These are phyloP conservation scores for Dispira parvispora DNA, from an alignment of 192 early-diverging fungal species.

Conservation along the genomic window DNA sequence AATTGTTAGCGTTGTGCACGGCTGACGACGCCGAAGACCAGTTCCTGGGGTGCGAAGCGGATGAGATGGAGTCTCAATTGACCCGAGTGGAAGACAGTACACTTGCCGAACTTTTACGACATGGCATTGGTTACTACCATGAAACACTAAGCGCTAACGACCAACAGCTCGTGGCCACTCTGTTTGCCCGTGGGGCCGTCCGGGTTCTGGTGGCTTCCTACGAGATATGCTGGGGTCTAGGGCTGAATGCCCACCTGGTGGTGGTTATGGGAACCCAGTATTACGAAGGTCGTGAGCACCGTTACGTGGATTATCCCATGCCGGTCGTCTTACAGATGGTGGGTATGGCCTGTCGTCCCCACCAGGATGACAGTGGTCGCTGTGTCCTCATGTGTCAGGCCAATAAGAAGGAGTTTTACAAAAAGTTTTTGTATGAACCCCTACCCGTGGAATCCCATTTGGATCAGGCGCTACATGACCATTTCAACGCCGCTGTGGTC, in stretches of 20 bases:
- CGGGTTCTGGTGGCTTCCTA: slow-evolving; percentile 81
- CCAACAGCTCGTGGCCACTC: slow-evolving; percentile 44
- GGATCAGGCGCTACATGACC: slow-evolving; percentile 87
- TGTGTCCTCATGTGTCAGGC: slow-evolving; percentile 90
- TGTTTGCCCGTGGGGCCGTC: slow-evolving; percentile 63
- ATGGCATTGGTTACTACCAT: slow-evolving; percentile 84
- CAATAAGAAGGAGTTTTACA: slow-evolving; percentile 93
- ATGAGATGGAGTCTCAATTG: slow-evolving; percentile 41
- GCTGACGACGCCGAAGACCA: slow-evolving; percentile 57
- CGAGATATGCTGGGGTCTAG: slow-evolving; percentile 86
- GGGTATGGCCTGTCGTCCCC: slow-evolving; percentile 69
- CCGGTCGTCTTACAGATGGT: slow-evolving; percentile 98
- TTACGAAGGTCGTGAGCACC: slow-evolving; percentile 85
- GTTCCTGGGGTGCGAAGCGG: slow-evolving; percentile 52
- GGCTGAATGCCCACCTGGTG: slow-evolving; percentile 66
- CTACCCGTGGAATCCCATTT: slow-evolving; percentile 90
- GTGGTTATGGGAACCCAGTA: slow-evolving; percentile 92
- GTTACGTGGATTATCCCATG: slow-evolving; percentile 89
- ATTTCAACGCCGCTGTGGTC: slow-evolving; percentile 93
- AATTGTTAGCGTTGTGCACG: slow-evolving; percentile 62
- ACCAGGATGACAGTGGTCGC: slow-evolving; percentile 40
- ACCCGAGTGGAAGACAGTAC: slow-evolving; percentile 53
- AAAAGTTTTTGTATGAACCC: slow-evolving; percentile 93
- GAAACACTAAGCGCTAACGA: slow-evolving; percentile 71
- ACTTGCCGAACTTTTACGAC: slow-evolving; percentile 46